phyloP scores from a whole-genome alignment of 75 land plant genomes.

The Pinus albicaulis region DNA sequence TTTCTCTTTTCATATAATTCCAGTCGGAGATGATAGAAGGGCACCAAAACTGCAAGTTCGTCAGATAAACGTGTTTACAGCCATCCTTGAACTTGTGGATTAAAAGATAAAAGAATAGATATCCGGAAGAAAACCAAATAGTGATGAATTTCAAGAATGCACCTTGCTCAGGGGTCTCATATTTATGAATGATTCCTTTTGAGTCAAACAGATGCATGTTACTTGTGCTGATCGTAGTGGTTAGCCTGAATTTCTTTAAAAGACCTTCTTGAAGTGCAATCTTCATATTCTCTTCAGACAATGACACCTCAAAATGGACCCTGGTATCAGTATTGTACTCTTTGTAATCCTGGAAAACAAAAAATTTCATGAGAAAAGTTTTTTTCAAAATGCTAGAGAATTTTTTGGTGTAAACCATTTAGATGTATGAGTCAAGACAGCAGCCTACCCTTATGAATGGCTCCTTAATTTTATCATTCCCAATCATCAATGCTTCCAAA shows the following conservation, averaged over 20 bases:
- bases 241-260: slow-evolving; percentile 87
- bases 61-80: background rate
- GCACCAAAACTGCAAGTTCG: slow-evolving; percentile 71
- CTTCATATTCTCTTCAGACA: slow-evolving; percentile 76
- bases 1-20: slow-evolving; percentile 88
- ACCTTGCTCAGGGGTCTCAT: slow-evolving; percentile 95
- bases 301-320: slow-evolving; percentile 70
- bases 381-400: background rate
- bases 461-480: slow-evolving; percentile 70
- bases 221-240: slow-evolving; percentile 88
- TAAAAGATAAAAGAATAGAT: background rate
- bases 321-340: slow-evolving; percentile 55
- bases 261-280: slow-evolving; percentile 76
- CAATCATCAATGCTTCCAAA: slow-evolving; percentile 55
- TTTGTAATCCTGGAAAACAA: slow-evolving; percentile 59
- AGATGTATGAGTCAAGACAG: background rate
- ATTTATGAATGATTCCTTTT: slow-evolving; percentile 78
- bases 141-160: slow-evolving; percentile 16
- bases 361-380: background rate
- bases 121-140: background rate
- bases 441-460: slow-evolving; percentile 77
- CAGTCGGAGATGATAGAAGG: slow-evolving; percentile 69
- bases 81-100: background rate
- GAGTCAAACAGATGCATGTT: slow-evolving; percentile 98
- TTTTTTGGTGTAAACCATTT: background rate